Evolutionary conservation across 352 stramenopile genomes (phyloP).

Genomic region (Pythium aphanidermatum): DNA sequence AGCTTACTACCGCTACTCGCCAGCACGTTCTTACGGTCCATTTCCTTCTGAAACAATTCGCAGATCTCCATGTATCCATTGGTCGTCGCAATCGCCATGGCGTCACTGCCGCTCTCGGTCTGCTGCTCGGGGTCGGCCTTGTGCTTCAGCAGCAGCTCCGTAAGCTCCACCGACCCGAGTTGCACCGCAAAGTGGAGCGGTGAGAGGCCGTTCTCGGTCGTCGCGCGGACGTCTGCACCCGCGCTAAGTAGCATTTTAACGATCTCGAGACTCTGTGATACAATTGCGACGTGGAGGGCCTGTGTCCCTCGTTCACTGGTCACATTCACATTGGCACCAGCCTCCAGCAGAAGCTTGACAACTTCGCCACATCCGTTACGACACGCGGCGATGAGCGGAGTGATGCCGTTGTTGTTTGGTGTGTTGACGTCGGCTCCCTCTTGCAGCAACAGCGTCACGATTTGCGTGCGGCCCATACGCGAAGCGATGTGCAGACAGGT

Average conservation of each 20-base stretch:
- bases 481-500: conserved; percentile 69
- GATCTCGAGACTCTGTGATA: conserved; percentile 58
- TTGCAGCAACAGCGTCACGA: conserved; percentile 57
- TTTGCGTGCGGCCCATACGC: conserved; percentile 57
- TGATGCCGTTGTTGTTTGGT: conserved; percentile 54
- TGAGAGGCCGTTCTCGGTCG: conserved; percentile 63
- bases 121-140: conserved; percentile 55
- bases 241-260: conserved; percentile 57
- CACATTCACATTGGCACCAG: conserved; percentile 33
- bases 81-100: conserved; percentile 62
- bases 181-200: conserved; percentile 74
- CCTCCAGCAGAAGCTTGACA: conserved; percentile 44
- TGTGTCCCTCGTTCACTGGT: conserved; percentile 54
- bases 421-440: conserved; percentile 60
- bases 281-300: conserved; percentile 56
- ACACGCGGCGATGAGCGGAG: conserved; percentile 63
- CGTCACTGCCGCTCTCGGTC: conserved; percentile 75
- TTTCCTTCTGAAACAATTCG: conserved; percentile 48
- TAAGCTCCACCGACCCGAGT: conserved; percentile 48
- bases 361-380: conserved; percentile 54
- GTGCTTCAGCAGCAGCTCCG: conserved; percentile 58
- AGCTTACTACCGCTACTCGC: conserved; percentile 15
- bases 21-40: conserved; percentile 20
- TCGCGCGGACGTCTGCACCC: conserved; percentile 64
- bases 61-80: conserved; percentile 62